Percentiles rank a stretch among this genome's conserved stretches.
phyloP scores from a whole-genome alignment of 2,329 filamentous ascomycete species.

The Hymenoscyphus albidus region DNA sequence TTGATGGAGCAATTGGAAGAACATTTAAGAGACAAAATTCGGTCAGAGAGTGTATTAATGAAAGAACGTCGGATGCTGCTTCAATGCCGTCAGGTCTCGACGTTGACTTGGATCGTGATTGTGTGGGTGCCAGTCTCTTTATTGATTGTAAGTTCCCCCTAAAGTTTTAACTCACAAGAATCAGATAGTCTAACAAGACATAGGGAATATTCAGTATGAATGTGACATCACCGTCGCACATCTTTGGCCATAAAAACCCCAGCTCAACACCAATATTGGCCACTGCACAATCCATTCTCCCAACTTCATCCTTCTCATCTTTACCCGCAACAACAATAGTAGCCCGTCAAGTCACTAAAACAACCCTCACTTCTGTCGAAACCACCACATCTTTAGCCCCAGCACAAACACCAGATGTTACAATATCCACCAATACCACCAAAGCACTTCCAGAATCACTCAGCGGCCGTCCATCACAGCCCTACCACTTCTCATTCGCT shows the following conservation, averaged over 20 bases:
- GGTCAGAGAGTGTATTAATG: conserved; percentile 14
- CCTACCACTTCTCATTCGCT: conserved; percentile 9
- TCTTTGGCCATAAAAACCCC: conserved; percentile 4
- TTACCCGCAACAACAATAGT: neutral
- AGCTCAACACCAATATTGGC: conserved; percentile 1
- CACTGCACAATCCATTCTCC: neutral
- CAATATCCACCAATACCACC: neutral
- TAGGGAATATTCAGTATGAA: conserved; percentile 18
- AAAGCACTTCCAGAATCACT: neutral
- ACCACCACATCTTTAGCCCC: neutral
- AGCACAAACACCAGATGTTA: neutral
- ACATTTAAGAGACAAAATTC: conserved; percentile 12
- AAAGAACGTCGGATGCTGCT: conserved; percentile 16
- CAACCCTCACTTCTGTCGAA: neutral
- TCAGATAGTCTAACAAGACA: conserved; percentile 5
- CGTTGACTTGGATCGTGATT: conserved; percentile 8
- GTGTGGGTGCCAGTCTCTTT: conserved; percentile 14
- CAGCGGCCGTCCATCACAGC: neutral
- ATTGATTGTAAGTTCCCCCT: conserved; percentile 12
- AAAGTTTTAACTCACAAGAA: neutral
- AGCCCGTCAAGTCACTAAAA: conserved; percentile 7
- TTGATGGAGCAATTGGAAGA: conserved; percentile 16
- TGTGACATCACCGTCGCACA: conserved; percentile 3
- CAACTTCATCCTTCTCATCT: neutral
- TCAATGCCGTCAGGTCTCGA: conserved; percentile 14